Base-by-base conservation (phyloP, 371 early-diverging fungal genomes). In the Amoeboaphelidium protococcarum region DNA sequence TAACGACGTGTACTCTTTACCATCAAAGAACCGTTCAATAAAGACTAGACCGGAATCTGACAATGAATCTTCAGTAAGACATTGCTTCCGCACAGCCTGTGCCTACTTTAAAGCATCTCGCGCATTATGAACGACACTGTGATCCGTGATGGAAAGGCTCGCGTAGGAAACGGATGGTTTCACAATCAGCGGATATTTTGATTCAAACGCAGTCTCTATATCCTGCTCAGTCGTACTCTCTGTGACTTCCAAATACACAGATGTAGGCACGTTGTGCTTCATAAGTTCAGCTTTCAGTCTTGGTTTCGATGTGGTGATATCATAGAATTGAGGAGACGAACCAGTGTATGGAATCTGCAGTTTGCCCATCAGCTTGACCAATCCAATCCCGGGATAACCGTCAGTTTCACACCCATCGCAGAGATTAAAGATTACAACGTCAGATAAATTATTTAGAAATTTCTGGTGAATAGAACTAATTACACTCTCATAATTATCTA, bases 91-190 rank as follows among this genome's bases (percentile, higher is more conserved):
- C n/a, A n/a, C n/a, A n/a, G n/a, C n/a, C n/a, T n/a, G n/a, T n/a
- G n/a, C n/a, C n/a, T n/a, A n/a, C n/a, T n/a, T n/a, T 21, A 59
- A 25, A 2, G 60, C 44, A 3, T 49, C 54, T 4, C 52, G 50
- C 1, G 40, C 42, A 22, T 48, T 46, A 13, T 54, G 52, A 16
- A 65, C 61, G 19, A 66, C 54, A 6, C 63, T 63, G 3, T 42
- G 13, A 42, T 58, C 49, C 4, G 58, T 52, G 50, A 67, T 67
- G 41, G 49, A 47, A 31, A 67, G 47, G 23, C 58, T 57, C 1
- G 67, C 68, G 25, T 67, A 67, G 0, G 63, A 62, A 22, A 67
- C 56, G 22, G 60, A 56, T 2, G 67, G 67, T 44, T 61, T 61
- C 27, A 67, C 56, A 22, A 67, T 57, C 48, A 67, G 47, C 2